phyloP scores from a whole-genome alignment of 2,329 filamentous ascomycete species.

The Neurospora crassa region DNA sequence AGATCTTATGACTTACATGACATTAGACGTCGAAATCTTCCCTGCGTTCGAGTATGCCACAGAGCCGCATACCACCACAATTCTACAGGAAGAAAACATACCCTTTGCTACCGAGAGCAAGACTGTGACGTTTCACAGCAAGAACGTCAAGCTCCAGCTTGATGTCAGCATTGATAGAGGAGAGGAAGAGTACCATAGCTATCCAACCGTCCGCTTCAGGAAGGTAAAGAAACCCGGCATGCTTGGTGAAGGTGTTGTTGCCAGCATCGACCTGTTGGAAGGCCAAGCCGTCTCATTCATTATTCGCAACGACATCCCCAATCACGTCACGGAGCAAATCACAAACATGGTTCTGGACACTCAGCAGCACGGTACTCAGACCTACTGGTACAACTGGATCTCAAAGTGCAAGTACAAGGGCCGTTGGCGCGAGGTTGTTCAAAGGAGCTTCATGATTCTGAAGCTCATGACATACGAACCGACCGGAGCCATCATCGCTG shows the following conservation, averaged over 20 bases:
- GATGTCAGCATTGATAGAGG: slow-evolving; percentile 56
- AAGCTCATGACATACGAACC: slow-evolving; percentile 73
- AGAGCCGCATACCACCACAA: slow-evolving; percentile 49
- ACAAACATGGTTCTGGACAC: slow-evolving; percentile 47
- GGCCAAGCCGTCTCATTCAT: slow-evolving; percentile 63
- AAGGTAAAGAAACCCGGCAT: slow-evolving; percentile 42
- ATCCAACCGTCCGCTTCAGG: slow-evolving; percentile 45
- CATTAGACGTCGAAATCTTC: slow-evolving; percentile 56
- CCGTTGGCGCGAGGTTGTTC: slow-evolving; percentile 62
- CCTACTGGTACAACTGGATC: slow-evolving; percentile 68
- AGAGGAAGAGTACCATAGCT: slow-evolving; percentile 36
- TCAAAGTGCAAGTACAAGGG: slow-evolving; percentile 61
- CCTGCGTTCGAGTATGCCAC: slow-evolving; percentile 64
- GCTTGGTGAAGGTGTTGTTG: slow-evolving; percentile 53
- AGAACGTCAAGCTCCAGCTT: slow-evolving; percentile 51
- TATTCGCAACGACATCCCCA: slow-evolving; percentile 50
- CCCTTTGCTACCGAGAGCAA: slow-evolving; percentile 39
- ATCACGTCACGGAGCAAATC: slow-evolving; percentile 48
- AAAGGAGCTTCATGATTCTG: slow-evolving; percentile 61
- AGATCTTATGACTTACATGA: slow-evolving; percentile 3
- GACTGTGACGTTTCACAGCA: slow-evolving; percentile 53
- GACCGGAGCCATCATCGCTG: slow-evolving; percentile 66
- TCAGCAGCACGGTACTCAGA: slow-evolving; percentile 60
- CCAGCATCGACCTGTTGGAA: slow-evolving; percentile 49
- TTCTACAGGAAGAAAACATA: slow-evolving; percentile 35